A percentile compares a stretch with the other conserved stretches of the same genome.
phyloP scores from a whole-genome alignment of 345 rosid species.

The Bruguiera sexangula region DNA sequence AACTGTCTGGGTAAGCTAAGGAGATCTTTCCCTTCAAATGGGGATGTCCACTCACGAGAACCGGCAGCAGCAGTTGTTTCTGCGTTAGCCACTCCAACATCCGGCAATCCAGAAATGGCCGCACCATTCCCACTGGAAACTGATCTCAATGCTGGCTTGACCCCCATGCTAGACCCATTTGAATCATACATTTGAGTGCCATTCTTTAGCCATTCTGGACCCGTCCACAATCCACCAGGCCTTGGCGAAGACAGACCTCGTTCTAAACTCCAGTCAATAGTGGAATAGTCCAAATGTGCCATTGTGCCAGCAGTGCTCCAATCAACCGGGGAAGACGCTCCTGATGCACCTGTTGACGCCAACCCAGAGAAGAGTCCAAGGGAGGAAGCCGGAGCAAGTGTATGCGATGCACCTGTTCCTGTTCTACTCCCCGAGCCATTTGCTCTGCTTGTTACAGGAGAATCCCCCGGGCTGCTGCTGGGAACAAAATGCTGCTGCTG shows the following conservation, averaged over 20 bases:
- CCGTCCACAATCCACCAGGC: constrained; percentile 43
- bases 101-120: constrained; percentile 42
- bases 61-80: constrained; percentile 45
- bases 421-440: constrained; percentile 53
- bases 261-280: constrained; percentile 80
- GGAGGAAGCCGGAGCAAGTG: constrained; percentile 71
- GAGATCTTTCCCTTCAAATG: constrained; percentile 86
- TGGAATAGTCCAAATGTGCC: constrained; percentile 57
- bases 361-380: constrained; percentile 73
- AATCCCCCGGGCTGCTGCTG: constrained; percentile 40
- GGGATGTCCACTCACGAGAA: constrained; percentile 80
- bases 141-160: constrained; percentile 42
- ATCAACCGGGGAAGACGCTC: constrained; percentile 63
- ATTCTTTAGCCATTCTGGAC: constrained; percentile 32
- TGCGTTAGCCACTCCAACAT: constrained; percentile 25
- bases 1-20: constrained; percentile 83
- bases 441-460: constrained; percentile 42
- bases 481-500: constrained; percentile 51
- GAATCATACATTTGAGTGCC: constrained; percentile 36
- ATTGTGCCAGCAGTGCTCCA: constrained; percentile 62
- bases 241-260: constrained; percentile 43
- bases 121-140: constrained; percentile 36
- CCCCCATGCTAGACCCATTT: constrained; percentile 31
- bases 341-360: constrained; percentile 53
- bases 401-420: constrained; percentile 40